Base-by-base conservation (phyloP, 345 rosid species). In the Boechera divaricarpa region DNA sequence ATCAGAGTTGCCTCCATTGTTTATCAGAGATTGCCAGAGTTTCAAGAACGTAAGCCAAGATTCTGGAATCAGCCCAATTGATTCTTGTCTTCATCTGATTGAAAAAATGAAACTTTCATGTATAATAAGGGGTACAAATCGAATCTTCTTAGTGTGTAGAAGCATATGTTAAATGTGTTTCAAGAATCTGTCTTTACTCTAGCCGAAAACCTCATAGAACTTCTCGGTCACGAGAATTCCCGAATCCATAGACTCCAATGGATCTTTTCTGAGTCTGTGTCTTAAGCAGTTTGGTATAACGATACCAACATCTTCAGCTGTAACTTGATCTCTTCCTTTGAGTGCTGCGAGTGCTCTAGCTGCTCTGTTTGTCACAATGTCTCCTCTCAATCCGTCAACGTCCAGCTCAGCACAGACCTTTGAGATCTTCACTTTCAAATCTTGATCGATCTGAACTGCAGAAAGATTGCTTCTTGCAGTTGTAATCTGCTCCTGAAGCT, bases 181-280 rank as follows among this genome's bases (percentile, higher is more conserved):
- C 51, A 75, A 66, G 52, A 52, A 75, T 59, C 33, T 10, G 32
- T 67, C 11, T 93, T 15, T 55, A 65, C 58, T 21, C 72, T 88
- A 94, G 67, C 82, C 81, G 59, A 91, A 94, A 74, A 94, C 86
- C 58, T 94, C 96, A 12, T 94, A 88, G 75, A 90, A 91, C 75
- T 94, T 94, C 87, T 94, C 97, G 10, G 84, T 80, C 38, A 94
- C 85, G 5, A 94, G 91, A 58, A 94, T 82, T 68, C 98, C 96
- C 0, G 97, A 94, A 85, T 94, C 97, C 45, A 94, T 91, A 3
- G 97, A 91, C 76, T 94, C 97, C 84, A 94, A 69, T 0, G 98
- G 98, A 82, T 94, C 98, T 83, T 94, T 94, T 55, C 98, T 81
- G 29, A 91, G 96, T 5, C 97, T 89, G 80, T 94, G 98, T 84